Evolutionary conservation across 495 filamentous ascomycete genomes (phyloP), one percentile per base, ranked within the genome.

Genomic region (Penicillium bialowiezense): DNA sequence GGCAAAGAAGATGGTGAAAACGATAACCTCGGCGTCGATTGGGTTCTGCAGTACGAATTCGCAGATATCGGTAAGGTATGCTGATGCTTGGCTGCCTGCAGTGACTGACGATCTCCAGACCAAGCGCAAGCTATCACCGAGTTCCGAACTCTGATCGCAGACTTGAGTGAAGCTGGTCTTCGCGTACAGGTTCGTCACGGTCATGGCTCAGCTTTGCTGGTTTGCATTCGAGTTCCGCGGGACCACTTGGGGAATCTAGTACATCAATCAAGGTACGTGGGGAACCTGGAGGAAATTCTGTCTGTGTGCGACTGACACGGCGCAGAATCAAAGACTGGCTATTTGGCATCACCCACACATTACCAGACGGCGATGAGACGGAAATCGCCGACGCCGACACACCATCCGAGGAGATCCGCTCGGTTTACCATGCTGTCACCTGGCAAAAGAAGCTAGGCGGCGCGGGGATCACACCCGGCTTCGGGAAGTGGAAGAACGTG

Each of bases 291-390:
- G 29, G 38, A 6, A 44, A 55, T 38, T 45, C 7, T 7, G 20
- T 35, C 12, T 38, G n/a, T 33, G 15, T 23, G 19, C 10, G 3
- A 24, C 7, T 13, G 32, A 17, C 51, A 5, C 15, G 4, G 38
- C 56, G 58, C 58, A 90, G 93, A 55, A 81, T 96, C 28, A 90
- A 91, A 63, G 93, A 98, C 70, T 98, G 91, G 91, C 80, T 97
- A 23, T 86, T 88, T 62, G 89, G 91, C 19, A 87, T 97, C 29
- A 81, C 86, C 39, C 75, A 85, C 45, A 78, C 77, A 14, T 80
- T 90, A 3, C 93, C 92, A 0, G 78, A 81, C 26, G 67, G 67
- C 26, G 65, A 68, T 28, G 55, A 62, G 13, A 40, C 64, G 3
- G 83, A 91, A 4, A 42, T 56, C 8, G 64, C 54, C 9, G 69